Conservation (phyloP, 306 rosid species). For the Inga leiocalycina region DNA sequence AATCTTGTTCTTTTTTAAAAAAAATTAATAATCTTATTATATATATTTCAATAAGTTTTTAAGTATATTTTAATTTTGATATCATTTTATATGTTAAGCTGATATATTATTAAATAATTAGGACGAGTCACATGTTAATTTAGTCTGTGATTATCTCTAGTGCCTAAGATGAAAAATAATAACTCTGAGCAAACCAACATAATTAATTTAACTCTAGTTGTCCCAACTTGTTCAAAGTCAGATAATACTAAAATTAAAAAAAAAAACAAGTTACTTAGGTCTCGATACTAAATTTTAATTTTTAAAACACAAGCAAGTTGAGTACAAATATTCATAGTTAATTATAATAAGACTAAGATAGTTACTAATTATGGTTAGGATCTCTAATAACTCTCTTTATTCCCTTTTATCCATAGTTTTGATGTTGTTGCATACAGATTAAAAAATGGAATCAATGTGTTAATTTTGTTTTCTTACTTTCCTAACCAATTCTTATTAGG, state of each 20-base stretch:
- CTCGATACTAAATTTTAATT: background rate
- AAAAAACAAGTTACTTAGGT: background rate
- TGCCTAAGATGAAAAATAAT: background rate
- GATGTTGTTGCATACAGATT: too few relatives aligned
- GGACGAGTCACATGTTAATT: background rate
- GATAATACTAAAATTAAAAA: background rate
- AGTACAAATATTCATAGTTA: background rate
- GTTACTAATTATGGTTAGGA: background rate
- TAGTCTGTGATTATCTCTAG: background rate
- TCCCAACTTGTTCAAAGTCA: background rate
- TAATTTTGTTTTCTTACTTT: too few relatives aligned
- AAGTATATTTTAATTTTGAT: background rate
- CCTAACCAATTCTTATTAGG: too few relatives aligned
- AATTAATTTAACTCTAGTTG: background rate
- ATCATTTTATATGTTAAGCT: background rate
- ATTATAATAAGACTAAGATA: too few relatives aligned
- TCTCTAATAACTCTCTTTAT: background rate
- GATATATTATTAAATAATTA: background rate
- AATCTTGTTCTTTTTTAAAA: too few relatives aligned
- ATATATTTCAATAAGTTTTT: too few relatives aligned
- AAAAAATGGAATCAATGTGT: too few relatives aligned
- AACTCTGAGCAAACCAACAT: background rate
- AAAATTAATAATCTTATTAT: too few relatives aligned
- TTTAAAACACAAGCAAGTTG: too few relatives aligned
- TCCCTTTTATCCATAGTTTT: background rate